Conservation (phyloP, 2,329 filamentous ascomycete genomes). For the Colletotrichum acutatum region DNA sequence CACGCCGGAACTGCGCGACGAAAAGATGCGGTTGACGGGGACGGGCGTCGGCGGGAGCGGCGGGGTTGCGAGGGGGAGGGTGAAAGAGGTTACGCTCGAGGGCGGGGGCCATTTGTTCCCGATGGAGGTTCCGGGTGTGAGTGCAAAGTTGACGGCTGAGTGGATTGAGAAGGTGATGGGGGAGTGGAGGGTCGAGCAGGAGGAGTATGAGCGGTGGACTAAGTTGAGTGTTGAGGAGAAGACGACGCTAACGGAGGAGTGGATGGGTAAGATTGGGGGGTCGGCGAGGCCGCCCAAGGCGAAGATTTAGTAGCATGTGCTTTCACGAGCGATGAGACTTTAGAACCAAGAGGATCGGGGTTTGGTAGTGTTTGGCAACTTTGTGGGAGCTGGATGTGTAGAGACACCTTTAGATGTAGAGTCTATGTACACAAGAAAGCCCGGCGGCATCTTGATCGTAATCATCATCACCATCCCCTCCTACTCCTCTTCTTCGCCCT, state of each 20-base stretch:
- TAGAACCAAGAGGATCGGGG: neutral
- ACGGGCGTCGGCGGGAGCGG: constrained; percentile 75
- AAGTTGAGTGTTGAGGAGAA: constrained; percentile 62
- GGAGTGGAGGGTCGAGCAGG: constrained; percentile 67
- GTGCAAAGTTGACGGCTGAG: constrained; percentile 68
- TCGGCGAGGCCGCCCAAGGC: constrained; percentile 36
- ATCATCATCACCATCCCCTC: constrained; percentile 21
- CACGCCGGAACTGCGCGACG: constrained; percentile 56
- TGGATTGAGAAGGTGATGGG: constrained; percentile 69
- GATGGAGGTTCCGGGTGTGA: constrained; percentile 78
- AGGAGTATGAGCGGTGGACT: constrained; percentile 66
- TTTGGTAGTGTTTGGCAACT: neutral
- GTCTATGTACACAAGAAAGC: constrained; percentile 22
- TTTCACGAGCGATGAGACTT: neutral
- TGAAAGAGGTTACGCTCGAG: constrained; percentile 72
- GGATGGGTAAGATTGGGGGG: constrained; percentile 61
- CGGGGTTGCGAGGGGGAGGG: constrained; percentile 70
- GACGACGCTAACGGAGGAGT: constrained; percentile 65
- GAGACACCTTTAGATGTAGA: constrained; percentile 24
- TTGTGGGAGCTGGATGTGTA: neutral
- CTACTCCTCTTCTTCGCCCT: constrained; percentile 42
- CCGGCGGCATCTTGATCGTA: neutral
- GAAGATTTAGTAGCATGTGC: constrained; percentile 23
- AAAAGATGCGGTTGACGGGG: constrained; percentile 73
- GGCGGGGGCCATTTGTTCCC: constrained; percentile 83